phyloP scores from a whole-genome alignment of 2,329 filamentous ascomycete genomes.

The Fusarium coicis region DNA sequence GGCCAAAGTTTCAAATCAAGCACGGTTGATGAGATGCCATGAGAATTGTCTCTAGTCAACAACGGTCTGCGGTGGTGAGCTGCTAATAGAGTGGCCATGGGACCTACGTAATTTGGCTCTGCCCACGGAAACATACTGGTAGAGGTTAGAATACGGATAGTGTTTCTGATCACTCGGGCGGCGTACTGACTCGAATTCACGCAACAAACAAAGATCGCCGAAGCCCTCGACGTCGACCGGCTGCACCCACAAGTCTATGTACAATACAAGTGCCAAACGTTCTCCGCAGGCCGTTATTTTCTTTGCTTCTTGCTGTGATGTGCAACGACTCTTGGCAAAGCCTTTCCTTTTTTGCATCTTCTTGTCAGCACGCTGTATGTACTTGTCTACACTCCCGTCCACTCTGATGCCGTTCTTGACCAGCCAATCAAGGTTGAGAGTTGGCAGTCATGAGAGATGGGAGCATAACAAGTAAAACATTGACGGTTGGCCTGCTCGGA shows the following conservation, averaged over 20 bases:
- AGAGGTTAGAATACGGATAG: neutral
- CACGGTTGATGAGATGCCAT: constrained; percentile 24
- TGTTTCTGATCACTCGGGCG: neutral
- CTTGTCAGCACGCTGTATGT: neutral
- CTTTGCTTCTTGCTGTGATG: neutral
- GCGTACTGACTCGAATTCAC: constrained; percentile 19
- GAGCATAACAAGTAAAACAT: neutral
- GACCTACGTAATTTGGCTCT: constrained; percentile 18
- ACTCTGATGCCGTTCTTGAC: neutral
- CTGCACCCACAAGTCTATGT: neutral
- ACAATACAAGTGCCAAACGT: neutral
- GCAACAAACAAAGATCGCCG: constrained; percentile 9
- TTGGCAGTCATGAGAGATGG: constrained; percentile 2
- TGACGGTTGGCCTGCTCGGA: constrained; percentile 10
- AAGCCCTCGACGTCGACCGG: constrained; percentile 2
- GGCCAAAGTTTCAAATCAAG: constrained; percentile 14
- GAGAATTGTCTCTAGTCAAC: constrained; percentile 9
- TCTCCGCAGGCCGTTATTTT: neutral
- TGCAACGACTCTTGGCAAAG: constrained; percentile 23
- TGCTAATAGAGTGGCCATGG: constrained; percentile 13
- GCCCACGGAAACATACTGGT: neutral
- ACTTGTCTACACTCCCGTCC: neutral
- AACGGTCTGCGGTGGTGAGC: constrained; percentile 1
- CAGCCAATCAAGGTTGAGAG: constrained; percentile 3
- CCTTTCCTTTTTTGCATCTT: neutral